Base-by-base conservation (phyloP, 2,329 filamentous ascomycete genomes). In the Xylaria hypoxylon region DNA sequence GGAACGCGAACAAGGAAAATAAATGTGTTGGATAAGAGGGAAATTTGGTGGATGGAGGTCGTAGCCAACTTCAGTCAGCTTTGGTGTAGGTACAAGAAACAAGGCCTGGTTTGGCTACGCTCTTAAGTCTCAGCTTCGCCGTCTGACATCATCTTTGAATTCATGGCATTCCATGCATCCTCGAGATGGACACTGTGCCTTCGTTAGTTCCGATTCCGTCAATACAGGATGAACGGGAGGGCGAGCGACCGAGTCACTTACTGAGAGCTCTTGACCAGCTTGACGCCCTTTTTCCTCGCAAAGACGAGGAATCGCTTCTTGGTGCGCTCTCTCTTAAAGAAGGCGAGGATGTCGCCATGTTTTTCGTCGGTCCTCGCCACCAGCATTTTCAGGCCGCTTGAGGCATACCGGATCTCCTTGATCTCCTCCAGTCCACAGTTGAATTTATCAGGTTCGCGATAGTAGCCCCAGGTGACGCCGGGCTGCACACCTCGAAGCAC, bases 301-400 rank as follows among this genome's bases (percentile, higher is more conserved):
- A 87, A 85, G 22, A 73, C 71, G 52, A 88, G 73, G 68, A 88
- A 86, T 2, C 86, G 79, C 63, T 79, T 78, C 77, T 86, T 84
- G 5, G 86, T 87, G 22, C 84, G 79, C 69, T 82, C 79, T 5
- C 86, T 76, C 74, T 85, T 85, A 70, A 88, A 88, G 61, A 80
- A 76, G 6, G 82, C 84, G 68, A 88, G 77, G 2, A 88, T 73
- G 48, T 85, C 79, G 2, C 84, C 84, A 5, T 83, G 76, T 10
- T 76, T 75, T 48, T 78, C 72, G 11, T 78, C 78, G 65, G 71
- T 72, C 17, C 83, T 81, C 4, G 77, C 68, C 19, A 86, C 77
- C 5, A 83, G 70, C 13, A 87, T 77, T 66, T 81, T 82, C 8
- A 78, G 76, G 24, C 78, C 78, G 6, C 80, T 79, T 0, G 77